Base-by-base conservation (phyloP, 495 filamentous ascomycete species). In the Aspergillus carlsbadensis region DNA sequence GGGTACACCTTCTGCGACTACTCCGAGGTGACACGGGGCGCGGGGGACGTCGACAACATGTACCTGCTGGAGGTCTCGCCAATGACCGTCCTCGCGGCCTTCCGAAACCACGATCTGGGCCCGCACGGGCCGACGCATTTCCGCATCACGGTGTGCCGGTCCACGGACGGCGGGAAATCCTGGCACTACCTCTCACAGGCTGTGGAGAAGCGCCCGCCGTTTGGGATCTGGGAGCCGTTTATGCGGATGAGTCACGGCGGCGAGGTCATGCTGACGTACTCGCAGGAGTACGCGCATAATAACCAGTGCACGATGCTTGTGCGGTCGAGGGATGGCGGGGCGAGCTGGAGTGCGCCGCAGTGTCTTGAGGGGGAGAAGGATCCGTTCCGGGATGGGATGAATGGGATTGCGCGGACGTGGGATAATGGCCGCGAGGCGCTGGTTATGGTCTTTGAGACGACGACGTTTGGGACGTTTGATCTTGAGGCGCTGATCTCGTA, bases 141-240 rank as follows among this genome's bases (percentile, higher is more conserved):
- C 70, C 83, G 84, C 21, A 86, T 87, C 63, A 85, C 81, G 0
- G 74, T 87, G 13, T 86, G 80, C 59, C 71, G 75, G 35, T 84
- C 81, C 21, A 66, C 55, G 10, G 81, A 87, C 60, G 74, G 71
- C 42, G 84, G 82, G 1, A 67, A 61, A 1, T 72, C 67, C 1
- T 87, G 83, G 84, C 50, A 50, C 3, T 86, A 74, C 61, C 71
- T 81, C 0, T 76, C 78, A n/a, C 81, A 83, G 50, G 78, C 82
- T 10, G 75, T 68, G 8, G 69, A 75, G 49, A 71, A 72, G 34
- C 63, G 59, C 7, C 60, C 70, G 1, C 75, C 77, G 0, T 63
- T 80, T 10, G 82, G 82, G 0, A 75, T 81, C 33, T 85, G 83
- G 84, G 84, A 87, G 60, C 83, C 84, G 2, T 84, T 85, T 60